Evolutionary conservation across 495 filamentous ascomycete genomes (phyloP), one percentile per base, ranked within the genome.

Genomic region (Hypoxylon cercidicola): DNA sequence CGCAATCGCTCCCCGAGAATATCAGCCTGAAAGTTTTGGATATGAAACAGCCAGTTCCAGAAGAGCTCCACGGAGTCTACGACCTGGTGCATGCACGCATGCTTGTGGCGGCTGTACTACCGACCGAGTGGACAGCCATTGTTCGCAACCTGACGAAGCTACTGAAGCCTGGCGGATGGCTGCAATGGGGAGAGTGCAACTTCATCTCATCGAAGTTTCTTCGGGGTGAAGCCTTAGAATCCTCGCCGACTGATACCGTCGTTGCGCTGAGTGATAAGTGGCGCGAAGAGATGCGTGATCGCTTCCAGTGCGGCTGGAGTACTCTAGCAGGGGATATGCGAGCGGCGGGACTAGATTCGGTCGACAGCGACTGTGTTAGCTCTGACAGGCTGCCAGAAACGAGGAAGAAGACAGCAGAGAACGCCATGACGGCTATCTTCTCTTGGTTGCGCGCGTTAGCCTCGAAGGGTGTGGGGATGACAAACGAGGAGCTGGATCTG

Each of bases 1-100:
- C 71, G n/a, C 35, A 68, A 0, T 25, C 46, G 0, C 54, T 65
- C 7, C 75, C 75, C 0, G 13, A 60, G 11, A 80, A 79, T 60
- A 57, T 79, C 7, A 18, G 50, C 0, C 60, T 79, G 39, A 18
- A 53, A 13, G 21, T 67, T 8, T 66, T 72, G 18, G 70, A 79
- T 60, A 70, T 77, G 58, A 60, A 64, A 45, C 19, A 41, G 41
- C 73, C 74, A 1, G 72, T 77, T 40, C 72, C 75, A 6, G 56
- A 57, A 15, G 37, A 61, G 1, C 55, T 76, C 21, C 40, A 46
- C 21, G 69, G 69, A 19, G 68, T 53, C 12, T 81, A 72, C 56
- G 76, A 79, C 48, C 12, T 79, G 12, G 72, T 79, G 9, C 71
- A 74, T 28, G 70, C 73, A 19, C 74, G 77, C 1, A 60, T 81